A percentile compares a stretch with the other conserved stretches of the same genome.
Conservation (phyloP, 2,329 filamentous ascomycete species). For the Aureobasidium uvarum region DNA sequence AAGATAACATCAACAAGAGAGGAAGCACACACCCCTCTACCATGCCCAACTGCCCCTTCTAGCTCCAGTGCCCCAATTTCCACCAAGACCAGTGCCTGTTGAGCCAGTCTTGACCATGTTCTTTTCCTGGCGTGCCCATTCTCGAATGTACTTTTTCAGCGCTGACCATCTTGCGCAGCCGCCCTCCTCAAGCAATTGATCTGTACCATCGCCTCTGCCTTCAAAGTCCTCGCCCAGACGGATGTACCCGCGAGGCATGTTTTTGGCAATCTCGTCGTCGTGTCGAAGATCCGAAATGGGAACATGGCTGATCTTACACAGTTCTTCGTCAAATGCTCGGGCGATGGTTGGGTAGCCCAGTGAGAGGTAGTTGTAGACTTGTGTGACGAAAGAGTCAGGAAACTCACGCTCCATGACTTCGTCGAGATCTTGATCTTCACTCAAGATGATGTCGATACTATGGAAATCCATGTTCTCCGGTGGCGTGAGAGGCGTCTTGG, state of each 20-base stretch:
- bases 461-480: conserved; percentile 25
- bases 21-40: conserved; percentile 25
- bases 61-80: conserved; percentile 45
- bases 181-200: conserved; percentile 45
- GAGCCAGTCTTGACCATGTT: conserved; percentile 52
- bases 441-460: conserved; percentile 44
- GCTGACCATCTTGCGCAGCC: conserved; percentile 77
- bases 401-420: conserved; percentile 62
- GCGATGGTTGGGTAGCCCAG: conserved; percentile 88
- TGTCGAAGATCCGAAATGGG: conserved; percentile 65
- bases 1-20: conserved; percentile 2
- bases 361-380: conserved; percentile 96
- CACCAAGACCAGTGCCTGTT: conserved; percentile 30
- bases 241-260: conserved; percentile 68
- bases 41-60: conserved; percentile 52
- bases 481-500: conserved; percentile 36
- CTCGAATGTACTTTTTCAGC: conserved; percentile 75
- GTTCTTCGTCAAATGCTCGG: conserved; percentile 76
- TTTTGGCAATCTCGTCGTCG: conserved; percentile 63
- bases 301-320: conserved; percentile 76
- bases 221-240: conserved; percentile 51
- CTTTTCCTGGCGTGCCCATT: conserved; percentile 88
- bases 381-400: conserved; percentile 80
- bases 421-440: conserved; percentile 44
- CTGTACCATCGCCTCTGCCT: conserved; percentile 36